Evolutionary conservation across 345 rosid species (phyloP), one percentile per base, ranked within the genome.

Genomic region (Euphorbia peplus): DNA sequence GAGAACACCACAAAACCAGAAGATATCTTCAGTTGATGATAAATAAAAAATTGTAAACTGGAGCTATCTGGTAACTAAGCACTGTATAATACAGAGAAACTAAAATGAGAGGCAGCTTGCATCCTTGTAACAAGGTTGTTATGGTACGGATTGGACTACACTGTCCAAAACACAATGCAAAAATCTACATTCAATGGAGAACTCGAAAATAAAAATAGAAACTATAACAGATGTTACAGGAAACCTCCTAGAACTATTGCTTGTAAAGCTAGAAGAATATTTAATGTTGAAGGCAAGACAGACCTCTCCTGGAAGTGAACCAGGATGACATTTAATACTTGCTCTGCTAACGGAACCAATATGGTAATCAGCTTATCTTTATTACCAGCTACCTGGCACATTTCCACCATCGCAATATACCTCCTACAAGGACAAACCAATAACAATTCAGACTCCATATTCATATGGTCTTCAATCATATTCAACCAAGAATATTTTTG

Each of bases 341-440:
- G 87, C 77, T 93, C 99, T 16, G 82, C 87, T 32, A 93, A 86
- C 56, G 86, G 90, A 66, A 91, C 87, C 67, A 91, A 77, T 64
- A 93, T 74, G 62, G 88, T 75, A 61, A 91, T 82, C 57, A 88
- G 85, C 80, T 88, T 92, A 75, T 89, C 97, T 73, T 83, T 83
- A 69, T 76, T 78, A 55, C 93, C 91, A 62, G 88, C 91, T 58
- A 87, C 88, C 78, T 79, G 84, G 81, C 95, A 93, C 95, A 91
- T 91, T 82, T 93, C 96, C 13, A 89, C 89, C 97, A 93, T 89
- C 19, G 99, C 95, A 74, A 84, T 76, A 75, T 87, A 88, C 82
- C 99, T 87, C 95, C 98, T 93, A 92, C 52, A 73, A 73, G 19
- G 48, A 72, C 58, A 59, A 65, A 22, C 9, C 10, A 54, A 35